Evolutionary conservation across 208 protist species (phyloP), one percentile per base, ranked within the genome.

Genomic region (Trypanosoma melophagium): DNA sequence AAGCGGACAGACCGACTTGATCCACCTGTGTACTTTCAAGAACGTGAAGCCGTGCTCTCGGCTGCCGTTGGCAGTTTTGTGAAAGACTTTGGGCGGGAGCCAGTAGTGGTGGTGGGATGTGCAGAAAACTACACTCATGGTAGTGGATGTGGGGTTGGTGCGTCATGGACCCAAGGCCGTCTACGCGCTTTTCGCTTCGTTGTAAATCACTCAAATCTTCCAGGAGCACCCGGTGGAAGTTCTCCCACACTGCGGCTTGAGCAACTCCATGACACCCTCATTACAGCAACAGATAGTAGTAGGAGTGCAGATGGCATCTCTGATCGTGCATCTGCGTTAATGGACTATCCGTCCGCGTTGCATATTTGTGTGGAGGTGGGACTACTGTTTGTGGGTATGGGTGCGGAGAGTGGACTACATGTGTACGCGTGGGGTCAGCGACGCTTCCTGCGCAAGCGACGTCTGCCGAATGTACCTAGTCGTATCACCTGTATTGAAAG

Each of bases 401-500:
- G 84, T 25, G 66, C 60, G 7, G 76, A 66, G 19, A 71, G 79
- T 35, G 89, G 87, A 10, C 74, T 95, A 51, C 87, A 83, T n/a
- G 59, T 95, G n/a, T 95, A 90, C 66, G 70, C 62, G 12, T 90
- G 81, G 74, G 86, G 89, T 8, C 77, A 83, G 56, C 60, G 80
- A 50, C 80, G 90, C 44, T 80, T 95, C 24, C 71, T 95, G 50
- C 81, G 79, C 3, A 81, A 86, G 47, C 76, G 84, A 12, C 73
- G 83, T 50, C 77, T 95, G 16, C 59, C 80, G 19, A 74, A 86
- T 65, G 83, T 87, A 7, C 83, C 84, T 1, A 64, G 74, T 38
- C 84, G 86, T 56, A 93, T 95, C 59, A 84, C 83, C 47, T 79
- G 83, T 9, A 90, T 95, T 58, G 85, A 88, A 19, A 90, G 81